Evolutionary conservation across 164 flowering plant species (phyloP), one percentile per base, ranked within the genome.

Genomic region (Nymphaea thermarum): DNA sequence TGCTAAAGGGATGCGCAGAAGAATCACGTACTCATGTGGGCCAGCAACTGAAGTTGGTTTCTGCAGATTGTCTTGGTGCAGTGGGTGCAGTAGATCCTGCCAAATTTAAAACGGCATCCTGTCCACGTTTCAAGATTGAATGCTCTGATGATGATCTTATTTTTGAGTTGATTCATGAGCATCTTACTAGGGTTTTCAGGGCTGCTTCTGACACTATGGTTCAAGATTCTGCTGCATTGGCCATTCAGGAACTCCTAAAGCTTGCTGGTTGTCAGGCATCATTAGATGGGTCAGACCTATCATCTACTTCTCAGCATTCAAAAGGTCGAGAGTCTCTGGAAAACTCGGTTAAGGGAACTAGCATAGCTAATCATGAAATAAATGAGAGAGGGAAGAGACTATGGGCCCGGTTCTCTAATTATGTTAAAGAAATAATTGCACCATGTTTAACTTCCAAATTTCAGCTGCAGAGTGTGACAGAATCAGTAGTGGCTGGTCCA

Each of bases 141-240:
- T 95, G 99, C 75, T 95, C 99, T 14, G 99, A 95, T 77, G 98
- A 95, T 82, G 99, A 95, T 77, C 91, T 95, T 68, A 95, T 95
- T 17, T 95, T 90, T 79, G 99, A 90, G 77, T 73, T 95, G 78
- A 95, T 95, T 65, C 87, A 92, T 82, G 90, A 92, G 71, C 99
- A 95, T 83, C 85, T 95, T 15, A 94, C 96, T 16, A 78, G 99
- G 77, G 98, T 96, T 59, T 95, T 95, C 76, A 84, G 99, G 80
- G 85, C 99, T 70, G 99, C 99, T 61, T 87, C 97, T 66, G 96
- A 95, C 80, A 90, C 97, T 66, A 72, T 84, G 65, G 77, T 95
- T 63, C 99, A 92, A 78, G 99, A 95, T 71, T 92, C 97, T 7
- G 98, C 98, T 76, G 99, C 99, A 61, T 73, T 92, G 79, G 99